Percentiles rank a stretch among this genome's conserved stretches.
phyloP scores from a whole-genome alignment of 768 basidiomycete species.

The Auricularia sp. region DNA sequence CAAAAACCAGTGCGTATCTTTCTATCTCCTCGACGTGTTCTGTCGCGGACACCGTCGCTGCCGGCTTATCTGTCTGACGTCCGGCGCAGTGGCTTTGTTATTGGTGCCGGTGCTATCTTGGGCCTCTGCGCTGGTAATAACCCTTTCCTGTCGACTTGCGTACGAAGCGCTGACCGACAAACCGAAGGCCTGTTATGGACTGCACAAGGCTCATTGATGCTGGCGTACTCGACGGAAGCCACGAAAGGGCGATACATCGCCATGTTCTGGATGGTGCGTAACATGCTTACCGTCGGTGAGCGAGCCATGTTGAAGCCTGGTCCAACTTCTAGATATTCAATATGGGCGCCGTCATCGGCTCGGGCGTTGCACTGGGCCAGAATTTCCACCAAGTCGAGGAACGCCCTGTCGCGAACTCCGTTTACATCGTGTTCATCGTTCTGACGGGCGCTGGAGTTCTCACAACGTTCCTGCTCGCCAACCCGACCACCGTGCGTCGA shows the following conservation, averaged over 20 bases:
- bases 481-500: slow-evolving; percentile 63
- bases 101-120: slow-evolving; percentile 61
- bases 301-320: background rate
- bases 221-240: slow-evolving; percentile 72
- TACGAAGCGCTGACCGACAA: background rate
- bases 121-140: slow-evolving; percentile 63
- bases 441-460: slow-evolving; percentile 59
- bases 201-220: slow-evolving; percentile 38
- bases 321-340: slow-evolving; percentile 48
- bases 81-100: slow-evolving; percentile 50
- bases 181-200: slow-evolving; percentile 13
- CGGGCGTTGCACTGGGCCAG: slow-evolving; percentile 14
- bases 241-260: slow-evolving; percentile 72
- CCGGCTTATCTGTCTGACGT: background rate
- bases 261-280: slow-evolving; percentile 58
- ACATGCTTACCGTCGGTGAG: background rate
- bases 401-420: slow-evolving; percentile 31
- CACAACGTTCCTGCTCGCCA: slow-evolving; percentile 61
- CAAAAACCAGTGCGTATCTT: slow-evolving; percentile 40
- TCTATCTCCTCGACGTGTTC: background rate
- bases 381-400: slow-evolving; percentile 6
- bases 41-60: background rate
- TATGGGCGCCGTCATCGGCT: slow-evolving; percentile 33
- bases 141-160: slow-evolving; percentile 79
- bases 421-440: slow-evolving; percentile 64